Evolutionary conservation across 1,139 yeast species (phyloP), one percentile per base, ranked within the genome.

Genomic region (Kodamaea suecica): DNA sequence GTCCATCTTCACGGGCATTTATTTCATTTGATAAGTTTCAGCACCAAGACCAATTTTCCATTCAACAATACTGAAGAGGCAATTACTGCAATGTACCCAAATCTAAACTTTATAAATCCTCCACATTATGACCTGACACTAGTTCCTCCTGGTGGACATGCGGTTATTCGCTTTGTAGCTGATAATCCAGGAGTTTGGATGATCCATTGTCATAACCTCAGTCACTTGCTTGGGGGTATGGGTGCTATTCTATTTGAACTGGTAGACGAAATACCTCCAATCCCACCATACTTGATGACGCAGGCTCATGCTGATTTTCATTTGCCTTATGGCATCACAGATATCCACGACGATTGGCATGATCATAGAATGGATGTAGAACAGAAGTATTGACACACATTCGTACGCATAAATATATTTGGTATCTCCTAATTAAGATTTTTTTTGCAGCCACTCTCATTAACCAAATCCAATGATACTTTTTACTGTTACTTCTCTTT

Each of bases 1-100:
- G 49, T 59, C 30, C 69, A 63, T 36, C 42, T 63, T 23, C 70
- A 63, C 41, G 69, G 69, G 3, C 70, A 63, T 37, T 45, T 47
- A 20, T 58, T 61, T 35, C 55, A 57, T 35, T 41, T 55, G 6
- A 42, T 61, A 7, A 54, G 59, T 39, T 54, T 37, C 45, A 57
- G 53, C 23, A 41, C 44, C 5, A 38, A 35, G 6, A 47, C 44
- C 17, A 47, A 43, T 20, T 61, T 61, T 36, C 53, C 53, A 2
- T 57, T 43, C 33, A 32, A 35, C 10, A 40, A 59, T 4, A 43
- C 55, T 10, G 48, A 40, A 16, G 57, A 59, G n/a, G 63, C 63
- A 3, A 23, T 48, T 2, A 35, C 27, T 1, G 45, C 45, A 2
- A 42, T 47, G 15, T 50, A 48, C 25, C 32, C 40, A 5, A 35